Evolutionary conservation across 345 rosid species (phyloP).

Genomic region (Eutrema japonicum): DNA sequence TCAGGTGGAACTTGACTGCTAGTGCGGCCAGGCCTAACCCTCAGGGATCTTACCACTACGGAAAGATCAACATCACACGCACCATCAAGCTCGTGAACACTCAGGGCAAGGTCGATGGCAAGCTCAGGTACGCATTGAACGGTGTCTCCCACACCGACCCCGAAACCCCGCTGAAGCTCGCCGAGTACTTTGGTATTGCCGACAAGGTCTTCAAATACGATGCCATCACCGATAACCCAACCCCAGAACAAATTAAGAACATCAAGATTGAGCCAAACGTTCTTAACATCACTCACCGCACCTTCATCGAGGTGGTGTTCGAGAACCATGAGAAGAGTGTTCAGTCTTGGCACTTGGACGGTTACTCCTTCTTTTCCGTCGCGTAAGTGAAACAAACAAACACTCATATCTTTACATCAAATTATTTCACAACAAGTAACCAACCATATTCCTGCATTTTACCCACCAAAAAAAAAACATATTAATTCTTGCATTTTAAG

Average conservation of each 20-base stretch:
- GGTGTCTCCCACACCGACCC: slow-evolving; percentile 66
- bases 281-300: slow-evolving; percentile 65
- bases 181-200: slow-evolving; percentile 58
- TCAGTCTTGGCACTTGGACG: slow-evolving; percentile 75
- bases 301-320: slow-evolving; percentile 70
- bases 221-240: slow-evolving; percentile 50
- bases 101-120: slow-evolving; percentile 50
- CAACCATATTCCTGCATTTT: no score
- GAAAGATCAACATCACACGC: slow-evolving; percentile 64
- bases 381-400: slow-evolving; percentile 57
- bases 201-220: slow-evolving; percentile 65
- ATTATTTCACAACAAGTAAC: no score
- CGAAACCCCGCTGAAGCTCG: slow-evolving; percentile 65
- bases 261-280: slow-evolving; percentile 54
- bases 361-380: slow-evolving; percentile 79
- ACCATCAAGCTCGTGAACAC: slow-evolving; percentile 65
- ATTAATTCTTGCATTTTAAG: background rate
- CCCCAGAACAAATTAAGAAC: slow-evolving; percentile 28
- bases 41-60: slow-evolving; percentile 82
- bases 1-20: slow-evolving; percentile 81
- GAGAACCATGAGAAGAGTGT: slow-evolving; percentile 78
- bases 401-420: background rate
- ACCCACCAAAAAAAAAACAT: no score
- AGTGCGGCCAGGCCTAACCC: slow-evolving; percentile 89
- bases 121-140: slow-evolving; percentile 64